phyloP scores from a whole-genome alignment of 2,329 filamentous ascomycete species.

The Macrophomina tecta region DNA sequence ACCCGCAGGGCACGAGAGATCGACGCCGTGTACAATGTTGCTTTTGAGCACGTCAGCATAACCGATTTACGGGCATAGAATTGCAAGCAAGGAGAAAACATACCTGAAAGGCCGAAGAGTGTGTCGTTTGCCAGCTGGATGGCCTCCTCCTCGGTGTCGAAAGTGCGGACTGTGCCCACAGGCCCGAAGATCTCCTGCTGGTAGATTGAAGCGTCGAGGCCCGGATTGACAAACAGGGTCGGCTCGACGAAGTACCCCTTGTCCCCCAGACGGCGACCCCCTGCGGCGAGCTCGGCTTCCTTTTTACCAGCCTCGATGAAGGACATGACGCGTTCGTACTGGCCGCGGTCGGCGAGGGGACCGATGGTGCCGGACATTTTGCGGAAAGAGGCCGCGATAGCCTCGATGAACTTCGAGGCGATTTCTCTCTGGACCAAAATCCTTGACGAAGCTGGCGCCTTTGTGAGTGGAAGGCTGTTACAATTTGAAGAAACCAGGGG shows the following conservation, averaged over 20 bases:
- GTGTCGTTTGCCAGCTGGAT: constrained; percentile 42
- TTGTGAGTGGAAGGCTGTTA: not conserved
- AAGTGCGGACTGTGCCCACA: constrained; percentile 38
- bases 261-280: constrained; percentile 40
- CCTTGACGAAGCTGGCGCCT: constrained; percentile 34
- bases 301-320: constrained; percentile 43
- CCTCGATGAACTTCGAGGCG: constrained; percentile 38
- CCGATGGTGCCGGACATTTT: constrained; percentile 32
- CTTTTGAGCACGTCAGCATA: not conserved
- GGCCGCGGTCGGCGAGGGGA: constrained; percentile 42
- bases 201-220: constrained; percentile 38
- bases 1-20: constrained; percentile 33
- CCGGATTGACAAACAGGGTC: constrained; percentile 40
- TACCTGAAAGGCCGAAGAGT: constrained; percentile 35
- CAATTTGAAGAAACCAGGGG: not conserved
- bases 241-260: constrained; percentile 40
- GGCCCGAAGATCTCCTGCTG: constrained; percentile 43
- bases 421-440: constrained; percentile 41
- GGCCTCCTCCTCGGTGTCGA: constrained; percentile 42
- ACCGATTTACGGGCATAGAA: not conserved
- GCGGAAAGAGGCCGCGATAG: constrained; percentile 37
- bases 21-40: not conserved
- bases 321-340: constrained; percentile 44
- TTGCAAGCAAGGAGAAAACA: constrained; percentile 31
- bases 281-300: constrained; percentile 40